Evolutionary conservation across 352 stramenopile genomes (phyloP).

Genomic region (Phytophthora cryptogea): DNA sequence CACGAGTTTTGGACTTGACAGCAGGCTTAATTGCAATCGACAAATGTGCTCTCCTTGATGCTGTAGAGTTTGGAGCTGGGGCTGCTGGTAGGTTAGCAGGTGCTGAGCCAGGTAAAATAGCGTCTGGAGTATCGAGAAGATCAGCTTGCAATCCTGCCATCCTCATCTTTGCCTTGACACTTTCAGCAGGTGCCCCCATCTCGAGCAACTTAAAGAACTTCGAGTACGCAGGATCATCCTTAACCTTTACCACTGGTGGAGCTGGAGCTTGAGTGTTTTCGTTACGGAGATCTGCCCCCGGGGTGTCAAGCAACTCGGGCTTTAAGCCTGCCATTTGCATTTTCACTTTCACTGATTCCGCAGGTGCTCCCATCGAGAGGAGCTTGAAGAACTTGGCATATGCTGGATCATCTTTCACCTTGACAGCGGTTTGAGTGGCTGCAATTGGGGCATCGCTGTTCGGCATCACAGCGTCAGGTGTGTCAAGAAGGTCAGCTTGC

Average conservation of each 20-base stretch:
- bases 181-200: constrained; percentile 61
- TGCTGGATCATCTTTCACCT: constrained; percentile 66
- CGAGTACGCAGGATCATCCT: constrained; percentile 66
- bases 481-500: constrained; percentile 70
- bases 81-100: constrained; percentile 5
- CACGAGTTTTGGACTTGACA: constrained; percentile 58
- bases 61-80: constrained; percentile 17
- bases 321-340: constrained; percentile 70
- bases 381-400: constrained; percentile 85
- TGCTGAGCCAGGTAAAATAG: constrained; percentile 31
- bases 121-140: constrained; percentile 66
- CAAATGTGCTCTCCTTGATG: constrained; percentile 50
- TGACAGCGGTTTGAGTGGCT: constrained; percentile 18
- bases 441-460: constrained; percentile 5
- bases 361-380: constrained; percentile 58
- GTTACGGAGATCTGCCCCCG: constrained; percentile 45
- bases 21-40: constrained; percentile 67
- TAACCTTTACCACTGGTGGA: constrained; percentile 47
- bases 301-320: constrained; percentile 73
- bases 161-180: constrained; percentile 73
- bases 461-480: constrained; percentile 51
- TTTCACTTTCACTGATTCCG: constrained; percentile 59
- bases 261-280: background rate
- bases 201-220: constrained; percentile 78
- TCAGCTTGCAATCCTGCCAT: constrained; percentile 60